Evolutionary conservation across 2,329 filamentous ascomycete species (phyloP), one percentile per base, ranked within the genome.

Genomic region (Anthostomella pinea): DNA sequence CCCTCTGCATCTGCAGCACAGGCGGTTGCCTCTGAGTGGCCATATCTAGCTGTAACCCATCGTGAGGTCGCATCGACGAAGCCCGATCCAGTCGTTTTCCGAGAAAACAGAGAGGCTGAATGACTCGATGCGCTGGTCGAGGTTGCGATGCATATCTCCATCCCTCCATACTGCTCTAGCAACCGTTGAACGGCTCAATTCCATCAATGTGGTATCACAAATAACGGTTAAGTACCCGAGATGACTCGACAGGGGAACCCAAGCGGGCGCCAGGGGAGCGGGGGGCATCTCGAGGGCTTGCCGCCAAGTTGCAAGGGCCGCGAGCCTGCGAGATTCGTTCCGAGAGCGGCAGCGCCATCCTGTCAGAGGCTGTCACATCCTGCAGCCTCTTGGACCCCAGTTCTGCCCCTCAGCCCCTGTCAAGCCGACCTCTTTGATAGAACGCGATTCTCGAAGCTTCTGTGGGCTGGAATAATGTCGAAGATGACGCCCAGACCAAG

Each of bases 361-460:
- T n/a, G n/a, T n/a, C 17, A 31, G 21, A 22, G 21, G 21, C 21
- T n/a, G n/a, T n/a, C n/a, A n/a, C 7, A 22, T 22, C 25, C 25
- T 27, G 25, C 25, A 27, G n/a, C n/a, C n/a, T n/a, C n/a, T n/a
- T n/a, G n/a, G n/a, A n/a, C n/a, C n/a, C n/a, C n/a, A n/a, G n/a
- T n/a, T 18, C 15, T 27, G 15, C 23, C 22, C 8, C 22, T n/a
- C n/a, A n/a, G n/a, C n/a, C n/a, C n/a, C n/a, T n/a, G n/a, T n/a
- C n/a, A n/a, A n/a, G n/a, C n/a, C n/a, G n/a, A n/a, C n/a, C n/a
- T n/a, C n/a, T n/a, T n/a, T n/a, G n/a, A n/a, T n/a, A n/a, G n/a
- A n/a, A 31, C 33, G 33, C 43, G 50, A 57, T 69, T 69, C 66
- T 66, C 62, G 66, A 69, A 68, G 46, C 57, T 69, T 69, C 66